Evolutionary conservation across 116 monocot genomes (phyloP).

Genomic region (Trichopus zeylanicus): DNA sequence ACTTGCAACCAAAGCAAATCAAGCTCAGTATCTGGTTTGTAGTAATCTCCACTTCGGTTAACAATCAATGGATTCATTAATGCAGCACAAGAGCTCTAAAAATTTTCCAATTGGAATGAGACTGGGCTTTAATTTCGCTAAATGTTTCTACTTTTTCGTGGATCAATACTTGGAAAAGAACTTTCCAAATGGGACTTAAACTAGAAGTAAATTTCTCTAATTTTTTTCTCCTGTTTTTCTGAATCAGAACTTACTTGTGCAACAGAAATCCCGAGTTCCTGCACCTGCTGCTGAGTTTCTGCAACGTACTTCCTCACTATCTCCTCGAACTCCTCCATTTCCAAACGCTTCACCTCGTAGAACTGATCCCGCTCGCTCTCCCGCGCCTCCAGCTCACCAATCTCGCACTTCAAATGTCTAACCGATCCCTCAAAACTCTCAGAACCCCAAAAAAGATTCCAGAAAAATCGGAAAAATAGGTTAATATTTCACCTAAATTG

Average conservation of each 20-base stretch:
- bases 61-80: too few relatives aligned
- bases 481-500: constrained; percentile 22
- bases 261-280: constrained; percentile 15
- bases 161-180: too few relatives aligned
- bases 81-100: too few relatives aligned
- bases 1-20: too few relatives aligned
- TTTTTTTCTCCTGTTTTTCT: too few relatives aligned
- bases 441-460: background rate
- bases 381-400: constrained; percentile 26
- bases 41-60: too few relatives aligned
- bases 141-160: too few relatives aligned
- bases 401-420: constrained; percentile 31
- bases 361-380: constrained; percentile 34
- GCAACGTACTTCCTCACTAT: constrained; percentile 9
- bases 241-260: constrained; percentile 30
- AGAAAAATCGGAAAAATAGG: background rate
- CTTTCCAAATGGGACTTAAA: too few relatives aligned
- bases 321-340: constrained; percentile 50
- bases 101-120: too few relatives aligned
- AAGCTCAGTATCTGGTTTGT: too few relatives aligned
- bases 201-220: too few relatives aligned
- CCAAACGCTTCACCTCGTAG: constrained; percentile 23
- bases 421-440: background rate
- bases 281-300: constrained; percentile 28
- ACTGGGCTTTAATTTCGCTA: too few relatives aligned